Evolutionary conservation across 2,329 filamentous ascomycete genomes (phyloP), one percentile per base, ranked within the genome.

Genomic region (Westerdykella sp.): DNA sequence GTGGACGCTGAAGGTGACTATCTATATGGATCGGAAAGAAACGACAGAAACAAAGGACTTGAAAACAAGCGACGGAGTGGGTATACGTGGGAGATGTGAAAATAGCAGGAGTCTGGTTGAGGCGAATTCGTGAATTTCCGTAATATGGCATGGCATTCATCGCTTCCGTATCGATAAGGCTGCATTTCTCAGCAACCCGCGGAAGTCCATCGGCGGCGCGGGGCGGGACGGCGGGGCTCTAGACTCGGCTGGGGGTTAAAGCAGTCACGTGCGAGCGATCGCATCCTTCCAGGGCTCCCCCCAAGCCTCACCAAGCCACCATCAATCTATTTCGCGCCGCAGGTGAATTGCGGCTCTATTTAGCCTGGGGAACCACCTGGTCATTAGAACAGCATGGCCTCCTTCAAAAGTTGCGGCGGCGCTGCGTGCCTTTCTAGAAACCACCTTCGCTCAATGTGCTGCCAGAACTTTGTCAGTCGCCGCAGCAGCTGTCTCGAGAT

Each of bases 121-220:
- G 18, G 18, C 18, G 25, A 10, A 28, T 28, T 28, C 9, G 25
- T 28, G 25, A 28, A 28, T 28, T 28, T 28, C 25, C 9, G n/a
- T n/a, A n/a, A n/a, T n/a, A n/a, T n/a, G n/a, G n/a, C 11, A 10
- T 28, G 25, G 25, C 7, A 12, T 28, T 28, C 25, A 28, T 12
- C 11, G 25, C 11, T 46, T 37, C 35, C 56, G 53, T 62, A 63
- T 63, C 60, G 59, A 62, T 62, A 61, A 57, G 57, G 44, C 37
- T 38, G 23, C 41, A 55, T 56, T 47, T 37, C 39, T 43, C 44
- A 46, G 28, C 46, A 45, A 28, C 39, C 35, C 30, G 32, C 32
- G 32, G 32, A 35, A 11, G 16, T 18, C 4, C 16, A 15, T 35
- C 32, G 32, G 32, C 32, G 32, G 32, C n/a, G 32, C 10, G 16